Conservation (phyloP, 495 filamentous ascomycete species). For the Lophiotrema nucula region DNA sequence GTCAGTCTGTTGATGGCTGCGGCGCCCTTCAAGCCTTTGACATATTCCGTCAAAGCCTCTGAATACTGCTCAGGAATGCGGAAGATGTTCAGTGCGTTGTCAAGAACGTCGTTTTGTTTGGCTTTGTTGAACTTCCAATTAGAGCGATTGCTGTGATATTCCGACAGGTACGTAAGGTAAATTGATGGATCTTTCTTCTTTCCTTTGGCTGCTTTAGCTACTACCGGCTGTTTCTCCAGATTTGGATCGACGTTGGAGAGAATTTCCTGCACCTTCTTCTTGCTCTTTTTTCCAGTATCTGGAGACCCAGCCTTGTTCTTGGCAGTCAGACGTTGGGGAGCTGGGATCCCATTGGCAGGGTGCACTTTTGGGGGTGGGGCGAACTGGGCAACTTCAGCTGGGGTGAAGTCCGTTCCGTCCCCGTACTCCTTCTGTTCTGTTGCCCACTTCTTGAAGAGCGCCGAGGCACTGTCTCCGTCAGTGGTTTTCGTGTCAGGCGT, state of each 20-base stretch:
- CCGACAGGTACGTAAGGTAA: conserved; percentile 69
- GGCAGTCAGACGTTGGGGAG: conserved; percentile 2
- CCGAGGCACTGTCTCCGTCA: conserved; percentile 50
- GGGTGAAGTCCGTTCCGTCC: conserved; percentile 29
- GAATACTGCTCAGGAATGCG: conserved; percentile 23
- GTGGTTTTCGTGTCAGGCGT: conserved; percentile 64
- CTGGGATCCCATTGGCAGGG: conserved; percentile 22
- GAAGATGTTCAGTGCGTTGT: conserved; percentile 60
- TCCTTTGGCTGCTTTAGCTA: neutral
- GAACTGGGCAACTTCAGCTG: conserved; percentile 26
- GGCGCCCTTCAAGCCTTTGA: conserved; percentile 27
- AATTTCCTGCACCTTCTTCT: conserved; percentile 28
- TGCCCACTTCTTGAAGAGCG: conserved; percentile 47
- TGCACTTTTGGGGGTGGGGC: conserved; percentile 21
- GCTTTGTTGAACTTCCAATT: conserved; percentile 95
- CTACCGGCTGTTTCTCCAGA: conserved; percentile 8
- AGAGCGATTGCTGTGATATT: conserved; percentile 62
- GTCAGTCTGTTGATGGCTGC: conserved; percentile 20
- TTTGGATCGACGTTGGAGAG: too few relatives aligned
- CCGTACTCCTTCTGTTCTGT: conserved; percentile 38
- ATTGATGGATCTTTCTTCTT: conserved; percentile 25
- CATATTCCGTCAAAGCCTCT: conserved; percentile 25
- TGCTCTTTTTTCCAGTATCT: conserved; percentile 9
- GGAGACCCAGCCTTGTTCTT: conserved; percentile 2
- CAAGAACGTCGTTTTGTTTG: conserved; percentile 76